These are phyloP conservation scores for Sporothrix phasma DNA, from an alignment of 2,329 filamentous ascomycete species.

Conservation along the genomic window DNA sequence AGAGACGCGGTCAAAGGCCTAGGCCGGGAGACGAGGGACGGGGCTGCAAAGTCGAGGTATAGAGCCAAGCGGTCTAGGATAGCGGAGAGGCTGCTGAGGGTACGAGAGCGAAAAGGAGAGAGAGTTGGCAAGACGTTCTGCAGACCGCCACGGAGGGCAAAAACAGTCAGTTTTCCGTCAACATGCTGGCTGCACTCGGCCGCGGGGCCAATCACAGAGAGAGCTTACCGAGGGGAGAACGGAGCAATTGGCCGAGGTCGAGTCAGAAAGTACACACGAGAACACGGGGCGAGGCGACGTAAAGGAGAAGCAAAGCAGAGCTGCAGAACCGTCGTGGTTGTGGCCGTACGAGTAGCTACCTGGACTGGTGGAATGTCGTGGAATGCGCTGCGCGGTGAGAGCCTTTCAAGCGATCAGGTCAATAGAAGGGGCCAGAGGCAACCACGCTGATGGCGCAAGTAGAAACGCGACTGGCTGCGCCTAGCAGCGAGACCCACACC, in stretches of 20 bases:
- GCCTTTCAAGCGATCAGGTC: not conserved
- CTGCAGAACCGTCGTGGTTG: not conserved
- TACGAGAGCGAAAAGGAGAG: not conserved
- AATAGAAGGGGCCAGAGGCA: conserved; percentile 7
- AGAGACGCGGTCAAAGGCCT: not conserved
- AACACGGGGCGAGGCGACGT: not conserved
- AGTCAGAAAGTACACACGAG: not conserved
- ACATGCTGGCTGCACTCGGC: not conserved
- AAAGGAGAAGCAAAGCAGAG: not conserved
- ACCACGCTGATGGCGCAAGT: conserved; percentile 13
- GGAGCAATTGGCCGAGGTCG: not conserved
- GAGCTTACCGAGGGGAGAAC: not conserved
- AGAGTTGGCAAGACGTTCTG: not conserved
- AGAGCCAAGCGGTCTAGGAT: too few species aligned
- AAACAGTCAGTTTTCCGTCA: not conserved
- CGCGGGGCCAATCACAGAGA: not conserved
- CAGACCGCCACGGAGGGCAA: not conserved
- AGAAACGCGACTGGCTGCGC: not conserved
- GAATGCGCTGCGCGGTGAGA: not conserved
- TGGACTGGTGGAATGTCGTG: not conserved
- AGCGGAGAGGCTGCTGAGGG: too few species aligned
- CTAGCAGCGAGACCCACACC: conserved; percentile 7
- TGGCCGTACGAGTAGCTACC: not conserved
- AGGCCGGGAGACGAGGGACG: not conserved
- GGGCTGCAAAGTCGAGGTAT: not conserved